These are phyloP conservation scores for Verticillium nubilum DNA, from an alignment of 2,329 filamentous ascomycete genomes.

Conservation along the genomic window DNA sequence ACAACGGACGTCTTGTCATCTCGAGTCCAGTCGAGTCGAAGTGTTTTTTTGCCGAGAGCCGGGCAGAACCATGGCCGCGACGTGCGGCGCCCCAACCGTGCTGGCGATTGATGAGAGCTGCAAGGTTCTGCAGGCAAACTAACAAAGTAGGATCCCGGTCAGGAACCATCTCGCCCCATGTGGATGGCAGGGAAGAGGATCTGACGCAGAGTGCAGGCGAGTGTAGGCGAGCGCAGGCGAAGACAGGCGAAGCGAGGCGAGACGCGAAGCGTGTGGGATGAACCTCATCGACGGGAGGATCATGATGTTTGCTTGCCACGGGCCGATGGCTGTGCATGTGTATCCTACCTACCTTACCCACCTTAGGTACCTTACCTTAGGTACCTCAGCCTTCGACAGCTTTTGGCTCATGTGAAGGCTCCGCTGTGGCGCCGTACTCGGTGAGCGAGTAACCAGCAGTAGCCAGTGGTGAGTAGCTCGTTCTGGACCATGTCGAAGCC, in stretches of 20 bases:
- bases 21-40: not conserved
- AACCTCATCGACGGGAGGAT: not conserved
- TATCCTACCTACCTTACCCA: too few species aligned
- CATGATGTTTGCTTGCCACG: not conserved
- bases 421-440: not conserved
- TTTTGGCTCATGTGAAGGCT: not conserved
- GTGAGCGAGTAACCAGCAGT: not conserved
- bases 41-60: not conserved
- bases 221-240: not conserved
- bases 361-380: too few species aligned
- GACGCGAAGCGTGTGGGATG: not conserved
- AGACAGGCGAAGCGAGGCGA: not conserved
- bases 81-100: not conserved
- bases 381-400: too few species aligned
- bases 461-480: not conserved
- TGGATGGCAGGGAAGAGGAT: not conserved
- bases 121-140: not conserved
- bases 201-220: not conserved
- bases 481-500: not conserved
- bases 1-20: not conserved
- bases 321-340: too few species aligned
- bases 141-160: not conserved
- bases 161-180: not conserved
- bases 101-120: not conserved
- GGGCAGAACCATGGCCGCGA: not conserved